Base-by-base conservation (phyloP, 148 eudicot species). In the Pouteria glomerata region DNA sequence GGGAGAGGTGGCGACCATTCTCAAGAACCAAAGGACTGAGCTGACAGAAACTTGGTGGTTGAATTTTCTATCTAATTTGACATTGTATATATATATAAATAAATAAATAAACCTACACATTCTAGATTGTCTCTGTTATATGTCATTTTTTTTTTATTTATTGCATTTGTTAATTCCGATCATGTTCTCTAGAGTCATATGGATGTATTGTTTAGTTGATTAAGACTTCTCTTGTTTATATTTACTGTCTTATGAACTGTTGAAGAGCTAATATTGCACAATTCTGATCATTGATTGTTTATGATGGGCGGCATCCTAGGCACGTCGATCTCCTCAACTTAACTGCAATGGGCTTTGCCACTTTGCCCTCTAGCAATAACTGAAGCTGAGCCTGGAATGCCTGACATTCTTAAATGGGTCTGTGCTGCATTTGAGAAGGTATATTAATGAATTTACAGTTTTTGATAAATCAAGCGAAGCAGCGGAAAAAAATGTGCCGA, bases 321-420 rank as follows among this genome's bases (percentile, higher is more conserved):
- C 75, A 64, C 70, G 94, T 95, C 6, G 97, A 95, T 79, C 99
- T 97, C 31, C 89, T 91, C 16, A 95, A 95, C 74, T 18, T 95
- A 59, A 95, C 99, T 65, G 87, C 99, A 44, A 95, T 95, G 99
- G 97, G 97, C 98, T 70, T 63, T 95, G 53, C 98, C 98, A 26
- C 86, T 95, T 48, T 95, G 98, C 76, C 98, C 98, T 45, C 75
- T 95, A 48, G 98, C 98, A 68, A 95, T 91, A 75, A 83, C 98
- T 76, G 98, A 95, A 87, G 98, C 96, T 66, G 97, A 91, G 78
- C 91, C 97, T 64, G 98, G 98, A 79, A 88, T 85, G 58, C 97
- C 99, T 34, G 96, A 89, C 82, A 76, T 95, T 45, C 89, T 95
- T 75, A 95, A 95, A 84, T 84, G 94, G 51, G 82, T 95, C 53